Base-by-base conservation (phyloP, 2,329 filamentous ascomycete genomes). In the Atkinsonella hypoxylon region DNA sequence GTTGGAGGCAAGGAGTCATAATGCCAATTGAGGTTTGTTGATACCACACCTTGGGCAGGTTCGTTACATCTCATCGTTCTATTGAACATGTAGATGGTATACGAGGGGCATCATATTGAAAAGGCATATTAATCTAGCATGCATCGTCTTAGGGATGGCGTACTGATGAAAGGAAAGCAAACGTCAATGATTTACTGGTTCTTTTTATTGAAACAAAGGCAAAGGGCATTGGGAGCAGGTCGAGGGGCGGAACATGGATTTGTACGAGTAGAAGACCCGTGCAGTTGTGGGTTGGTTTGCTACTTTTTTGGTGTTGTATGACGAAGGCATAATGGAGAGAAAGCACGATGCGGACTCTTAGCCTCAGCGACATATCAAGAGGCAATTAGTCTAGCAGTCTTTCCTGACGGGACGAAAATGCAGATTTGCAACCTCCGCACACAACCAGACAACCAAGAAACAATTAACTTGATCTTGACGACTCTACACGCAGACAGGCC, bases 71-170 rank as follows among this genome's bases (percentile, higher is more conserved):
- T 53, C 47, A 44, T 41, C 49, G 58, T 63, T 63, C 61, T 50
- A 62, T 61, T 62, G 61, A 65, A 57, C 60, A 59, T 58, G 59
- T 59, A 61, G 58, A 64, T 62, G 59, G 59, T 52, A 56, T 57
- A 57, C 57, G 59, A 18, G 43, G 65, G 66, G 59, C 54, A 51
- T 56, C 54, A 56, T 61, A 59, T 60, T 61, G 59, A 71, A 71
- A 71, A 70, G 45, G 63, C 62, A 60, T 64, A 59, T 67, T 65
- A 55, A 59, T 65, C 57, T 62, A 67, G 61, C 65, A 64, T 68
- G 63, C 68, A 70, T 70, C 64, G 64, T 64, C 63, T 64, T 64
- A 64, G 67, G 64, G 60, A 56, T 56, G 63, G 54, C 48, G 48
- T 45, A 30, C 32, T 45, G 48, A 49, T 45, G 48, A 34, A 22